Percentiles rank a stretch among this genome's conserved stretches.
Conservation (phyloP, 2,329 filamentous ascomycete genomes). For the Trichoderma simmonsii region DNA sequence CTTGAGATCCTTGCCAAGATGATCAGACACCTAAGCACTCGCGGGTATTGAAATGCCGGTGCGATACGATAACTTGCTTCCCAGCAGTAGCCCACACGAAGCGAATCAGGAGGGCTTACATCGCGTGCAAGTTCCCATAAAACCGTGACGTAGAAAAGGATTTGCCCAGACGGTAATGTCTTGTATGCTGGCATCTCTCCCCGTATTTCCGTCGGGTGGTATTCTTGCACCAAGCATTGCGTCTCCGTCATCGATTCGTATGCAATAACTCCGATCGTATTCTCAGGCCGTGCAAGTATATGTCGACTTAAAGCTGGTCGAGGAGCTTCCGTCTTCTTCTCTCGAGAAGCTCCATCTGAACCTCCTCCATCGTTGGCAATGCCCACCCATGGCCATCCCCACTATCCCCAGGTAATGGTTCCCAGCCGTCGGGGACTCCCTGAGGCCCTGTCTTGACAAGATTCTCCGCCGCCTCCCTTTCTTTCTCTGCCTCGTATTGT, state of each 20-base stretch:
- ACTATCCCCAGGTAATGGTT: slow-evolving; percentile 78
- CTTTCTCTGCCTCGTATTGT: slow-evolving; percentile 77
- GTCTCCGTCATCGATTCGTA: neutral
- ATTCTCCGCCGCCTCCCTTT: slow-evolving; percentile 73
- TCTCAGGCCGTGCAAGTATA: neutral
- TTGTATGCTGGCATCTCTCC: neutral
- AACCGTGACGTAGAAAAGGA: neutral
- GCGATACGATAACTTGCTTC: neutral
- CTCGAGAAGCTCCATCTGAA: slow-evolving; percentile 91
- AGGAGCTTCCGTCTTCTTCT: slow-evolving; percentile 77
- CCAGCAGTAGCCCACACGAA: neutral
- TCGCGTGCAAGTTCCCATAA: too few relatives aligned
- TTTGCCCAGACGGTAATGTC: neutral
- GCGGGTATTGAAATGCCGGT: neutral
- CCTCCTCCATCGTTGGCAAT: slow-evolving; percentile 82
- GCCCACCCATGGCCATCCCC: slow-evolving; percentile 82
- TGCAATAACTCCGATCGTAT: neutral
- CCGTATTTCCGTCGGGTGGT: neutral
- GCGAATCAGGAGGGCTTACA: neutral
- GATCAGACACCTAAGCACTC: neutral
- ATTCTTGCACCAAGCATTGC: too few relatives aligned
- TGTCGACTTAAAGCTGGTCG: slow-evolving; percentile 63
- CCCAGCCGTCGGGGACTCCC: slow-evolving; percentile 68
- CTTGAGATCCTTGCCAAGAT: neutral
- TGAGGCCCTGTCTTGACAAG: slow-evolving; percentile 57